These are phyloP conservation scores for Hygrocybe coccinea DNA, from an alignment of 768 basidiomycete genomes.

Conservation along the genomic window DNA sequence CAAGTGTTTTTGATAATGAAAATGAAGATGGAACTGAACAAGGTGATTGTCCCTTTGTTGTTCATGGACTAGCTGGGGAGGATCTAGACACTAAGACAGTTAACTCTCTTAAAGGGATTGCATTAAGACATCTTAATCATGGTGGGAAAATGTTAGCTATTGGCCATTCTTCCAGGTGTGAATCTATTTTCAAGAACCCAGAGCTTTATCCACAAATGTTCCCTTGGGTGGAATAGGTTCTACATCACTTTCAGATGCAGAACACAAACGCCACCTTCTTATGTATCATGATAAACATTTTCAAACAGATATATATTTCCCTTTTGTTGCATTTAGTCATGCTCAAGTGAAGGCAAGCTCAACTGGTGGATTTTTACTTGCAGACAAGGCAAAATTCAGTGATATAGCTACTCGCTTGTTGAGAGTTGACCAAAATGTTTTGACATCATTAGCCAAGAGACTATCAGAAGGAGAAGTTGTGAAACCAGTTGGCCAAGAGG, in stretches of 20 bases:
- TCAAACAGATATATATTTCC: constrained; percentile 34
- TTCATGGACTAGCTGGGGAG: constrained; percentile 23
- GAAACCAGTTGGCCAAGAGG: constrained; percentile 14
- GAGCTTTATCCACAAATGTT: constrained; percentile 34
- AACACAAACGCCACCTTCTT: constrained; percentile 27
- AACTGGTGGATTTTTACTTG: constrained; percentile 7
- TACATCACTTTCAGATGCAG: constrained; percentile 14
- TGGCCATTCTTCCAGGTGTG: constrained; percentile 22
- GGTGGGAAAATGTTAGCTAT: constrained; percentile 26
- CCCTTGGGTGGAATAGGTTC: constrained; percentile 36
- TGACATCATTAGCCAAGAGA: constrained; percentile 11
- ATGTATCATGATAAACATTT: constrained; percentile 40
- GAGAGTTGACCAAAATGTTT: constrained; percentile 9
- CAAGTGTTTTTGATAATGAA: constrained; percentile 23
- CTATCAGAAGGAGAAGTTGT: constrained; percentile 6
- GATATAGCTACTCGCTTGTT: constrained; percentile 14
- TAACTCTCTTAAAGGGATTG: constrained; percentile 18
- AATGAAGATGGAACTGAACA: constrained; percentile 18
- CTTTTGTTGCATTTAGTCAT: constrained; percentile 37
- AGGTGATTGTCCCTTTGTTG: constrained; percentile 23
- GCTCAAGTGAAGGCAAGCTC: constrained; percentile 27
- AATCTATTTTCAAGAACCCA: constrained; percentile 33
- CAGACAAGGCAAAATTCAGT: constrained; percentile 15
- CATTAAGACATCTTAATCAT: constrained; percentile 25
- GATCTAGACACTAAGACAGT: constrained; percentile 10